A percentile compares a stretch with the other conserved stretches of the same genome.
Evolutionary conservation across 306 rosid species (phyloP).

Genomic region (Trifolium repens): DNA sequence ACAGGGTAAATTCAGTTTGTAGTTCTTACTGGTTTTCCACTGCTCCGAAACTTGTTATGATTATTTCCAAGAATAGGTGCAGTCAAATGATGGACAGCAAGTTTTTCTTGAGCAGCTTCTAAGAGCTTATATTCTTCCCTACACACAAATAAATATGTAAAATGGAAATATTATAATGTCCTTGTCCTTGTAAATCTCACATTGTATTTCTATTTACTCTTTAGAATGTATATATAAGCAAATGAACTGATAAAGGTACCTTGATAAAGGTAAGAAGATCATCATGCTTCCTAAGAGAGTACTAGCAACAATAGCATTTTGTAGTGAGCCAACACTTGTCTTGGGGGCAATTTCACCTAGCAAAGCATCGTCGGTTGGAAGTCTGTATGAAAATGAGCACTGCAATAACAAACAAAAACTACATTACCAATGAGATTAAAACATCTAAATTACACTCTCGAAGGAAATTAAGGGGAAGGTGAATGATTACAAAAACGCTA

Average conservation of each 20-base stretch:
- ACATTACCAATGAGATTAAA: background rate
- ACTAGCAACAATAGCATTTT: conserved; percentile 70
- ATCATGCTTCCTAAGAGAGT: conserved; percentile 85
- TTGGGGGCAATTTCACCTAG: conserved; percentile 58
- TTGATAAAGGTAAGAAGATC: conserved; percentile 74
- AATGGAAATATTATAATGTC: no score
- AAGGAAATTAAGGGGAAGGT: no score
- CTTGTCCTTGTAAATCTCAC: no score
- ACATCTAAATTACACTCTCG: no score
- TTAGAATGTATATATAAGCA: no score
- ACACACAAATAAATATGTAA: no score
- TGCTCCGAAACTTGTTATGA: conserved; percentile 82
- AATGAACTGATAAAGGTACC: no score
- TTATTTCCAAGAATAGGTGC: conserved; percentile 90
- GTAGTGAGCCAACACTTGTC: conserved; percentile 59
- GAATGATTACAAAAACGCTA: no score
- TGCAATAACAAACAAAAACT: conserved; percentile 40
- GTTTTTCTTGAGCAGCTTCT: conserved; percentile 43
- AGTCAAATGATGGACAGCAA: conserved; percentile 74
- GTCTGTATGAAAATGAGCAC: conserved; percentile 83
- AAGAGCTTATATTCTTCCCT: background rate
- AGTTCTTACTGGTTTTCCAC: conserved; percentile 76
- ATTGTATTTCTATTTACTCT: no score
- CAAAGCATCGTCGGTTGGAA: conserved; percentile 75
- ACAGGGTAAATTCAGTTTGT: background rate